A percentile compares a stretch with the other conserved stretches of the same genome.
These are phyloP conservation scores for Endogone sp. DNA, from an alignment of 192 early-diverging fungal species.

Conservation along the genomic window DNA sequence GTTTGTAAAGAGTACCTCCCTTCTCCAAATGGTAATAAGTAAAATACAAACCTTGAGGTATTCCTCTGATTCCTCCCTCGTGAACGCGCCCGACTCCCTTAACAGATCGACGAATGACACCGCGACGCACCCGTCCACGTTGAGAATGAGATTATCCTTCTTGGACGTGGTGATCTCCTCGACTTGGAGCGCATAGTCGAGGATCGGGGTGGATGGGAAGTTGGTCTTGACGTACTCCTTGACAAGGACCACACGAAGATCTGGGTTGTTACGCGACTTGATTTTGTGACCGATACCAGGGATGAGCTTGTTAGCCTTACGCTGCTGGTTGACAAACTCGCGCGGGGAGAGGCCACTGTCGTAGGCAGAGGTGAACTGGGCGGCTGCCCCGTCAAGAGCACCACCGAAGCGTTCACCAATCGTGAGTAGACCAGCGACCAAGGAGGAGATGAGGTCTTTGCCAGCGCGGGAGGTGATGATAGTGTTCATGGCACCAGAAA, in stretches of 20 bases:
- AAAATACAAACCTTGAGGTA: too few relatives aligned
- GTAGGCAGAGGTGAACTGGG: conserved; percentile 85
- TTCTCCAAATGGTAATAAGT: too few relatives aligned
- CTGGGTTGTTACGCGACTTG: conserved; percentile 98
- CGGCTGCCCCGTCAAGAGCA: conserved; percentile 96
- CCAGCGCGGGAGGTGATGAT: conserved; percentile 95
- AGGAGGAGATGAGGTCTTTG: conserved; percentile 94
- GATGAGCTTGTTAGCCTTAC: conserved; percentile 96
- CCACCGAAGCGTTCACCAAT: conserved; percentile 99
- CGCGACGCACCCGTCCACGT: conserved; percentile 93
- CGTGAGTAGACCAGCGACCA: conserved; percentile 92
- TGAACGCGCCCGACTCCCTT: conserved; percentile 89
- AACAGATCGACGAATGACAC: conserved; percentile 95
- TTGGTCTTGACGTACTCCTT: conserved; percentile 87
- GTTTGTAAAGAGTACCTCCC: too few relatives aligned
- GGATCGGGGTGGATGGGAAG: conserved; percentile 83
- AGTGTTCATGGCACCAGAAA: conserved; percentile 88
- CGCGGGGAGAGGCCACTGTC: conserved; percentile 89
- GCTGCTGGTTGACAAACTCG: conserved; percentile 93
- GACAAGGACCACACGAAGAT: conserved; percentile 93
- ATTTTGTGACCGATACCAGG: conserved; percentile 99
- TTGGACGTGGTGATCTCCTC: conserved; percentile 95
- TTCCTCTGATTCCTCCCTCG: conserved; percentile 92
- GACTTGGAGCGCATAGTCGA: conserved; percentile 91
- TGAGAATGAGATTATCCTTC: conserved; percentile 97